phyloP scores from a whole-genome alignment of 1,139 yeast genomes.

The Hyphopichia wangnamkhiaoensis region DNA sequence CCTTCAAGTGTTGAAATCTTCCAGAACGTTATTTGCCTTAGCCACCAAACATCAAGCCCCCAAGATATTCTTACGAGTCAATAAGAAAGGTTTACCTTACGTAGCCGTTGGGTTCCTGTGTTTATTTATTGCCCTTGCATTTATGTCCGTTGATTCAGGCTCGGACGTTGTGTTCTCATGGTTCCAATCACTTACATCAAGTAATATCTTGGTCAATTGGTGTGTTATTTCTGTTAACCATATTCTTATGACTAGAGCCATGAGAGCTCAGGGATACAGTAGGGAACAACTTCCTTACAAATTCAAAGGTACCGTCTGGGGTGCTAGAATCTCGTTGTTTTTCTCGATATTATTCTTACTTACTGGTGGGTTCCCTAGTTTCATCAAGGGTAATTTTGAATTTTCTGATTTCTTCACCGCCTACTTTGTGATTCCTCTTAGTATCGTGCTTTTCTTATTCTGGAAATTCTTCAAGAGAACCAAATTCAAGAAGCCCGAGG shows the following conservation, averaged over 20 bases:
- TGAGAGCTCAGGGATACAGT: slow-evolving; percentile 38
- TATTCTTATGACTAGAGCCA: slow-evolving; percentile 32
- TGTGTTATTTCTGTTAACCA: slow-evolving; percentile 30
- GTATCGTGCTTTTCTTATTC: slow-evolving; percentile 22
- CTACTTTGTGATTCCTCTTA: slow-evolving; percentile 39
- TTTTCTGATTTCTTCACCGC: slow-evolving; percentile 36
- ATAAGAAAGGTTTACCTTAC: slow-evolving; percentile 43
- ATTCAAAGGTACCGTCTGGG: slow-evolving; percentile 24
- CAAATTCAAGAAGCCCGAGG: slow-evolving; percentile 24
- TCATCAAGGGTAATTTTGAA: slow-evolving; percentile 35
- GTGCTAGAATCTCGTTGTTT: slow-evolving; percentile 39
- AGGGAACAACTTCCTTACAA: slow-evolving; percentile 37
- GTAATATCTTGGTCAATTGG: slow-evolving; percentile 27
- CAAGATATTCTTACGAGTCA: slow-evolving; percentile 39
- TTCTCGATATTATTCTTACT: slow-evolving; percentile 32
- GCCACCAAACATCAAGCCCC: slow-evolving; percentile 54
- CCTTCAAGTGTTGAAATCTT: slow-evolving; percentile 38
- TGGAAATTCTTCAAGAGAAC: slow-evolving; percentile 32
- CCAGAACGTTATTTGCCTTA: slow-evolving; percentile 48
- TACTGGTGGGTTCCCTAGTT: slow-evolving; percentile 42
- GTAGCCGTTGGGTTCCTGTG: slow-evolving; percentile 30
- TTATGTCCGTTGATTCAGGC: slow-evolving; percentile 21
- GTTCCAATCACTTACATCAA: slow-evolving; percentile 28
- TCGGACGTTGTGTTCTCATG: slow-evolving; percentile 28
- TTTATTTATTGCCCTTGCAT: slow-evolving; percentile 27